These are phyloP conservation scores for Teunomyces atbi DNA, from an alignment of 805 yeast species.

Conservation along the genomic window DNA sequence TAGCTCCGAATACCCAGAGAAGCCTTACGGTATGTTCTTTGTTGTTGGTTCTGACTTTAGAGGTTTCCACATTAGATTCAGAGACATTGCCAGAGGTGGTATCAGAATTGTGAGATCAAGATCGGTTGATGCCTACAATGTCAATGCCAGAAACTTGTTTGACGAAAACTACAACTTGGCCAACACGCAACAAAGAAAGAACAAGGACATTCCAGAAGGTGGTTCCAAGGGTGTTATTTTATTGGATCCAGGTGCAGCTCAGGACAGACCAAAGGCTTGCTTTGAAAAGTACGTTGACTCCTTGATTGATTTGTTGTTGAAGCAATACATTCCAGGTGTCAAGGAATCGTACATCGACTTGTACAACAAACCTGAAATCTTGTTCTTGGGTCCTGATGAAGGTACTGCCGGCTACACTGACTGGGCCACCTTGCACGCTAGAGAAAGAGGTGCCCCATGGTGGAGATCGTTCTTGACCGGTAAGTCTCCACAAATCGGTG, in stretches of 20 bases:
- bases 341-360: conserved; percentile 84
- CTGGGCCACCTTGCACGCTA: conserved; percentile 97
- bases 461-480: conserved; percentile 99
- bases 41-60: conserved; percentile 95
- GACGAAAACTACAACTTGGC: conserved; percentile 97
- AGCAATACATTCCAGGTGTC: conserved; percentile 67
- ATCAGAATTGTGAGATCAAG: conserved; percentile 91
- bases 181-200: conserved; percentile 92
- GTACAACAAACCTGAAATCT: conserved; percentile 79
- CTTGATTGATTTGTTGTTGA: conserved; percentile 77
- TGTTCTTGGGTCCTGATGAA: conserved; percentile 99
- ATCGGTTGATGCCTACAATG: conserved; percentile 77
- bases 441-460: conserved; percentile 89
- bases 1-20: conserved; percentile 80
- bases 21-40: conserved; percentile 91
- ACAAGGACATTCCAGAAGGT: conserved; percentile 98
- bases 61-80: conserved; percentile 95
- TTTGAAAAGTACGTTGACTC: conserved; percentile 93
- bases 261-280: conserved; percentile 76
- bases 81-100: conserved; percentile 98
- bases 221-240: conserved; percentile 97
- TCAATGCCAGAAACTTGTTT: conserved; percentile 82
- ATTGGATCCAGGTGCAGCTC: conserved; percentile 73
- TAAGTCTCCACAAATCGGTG: conserved; percentile 87
- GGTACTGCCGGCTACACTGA: conserved; percentile 94